A percentile compares a stretch with the other conserved stretches of the same genome.
Conservation (phyloP, 768 basidiomycete species). For the Candolleomyces eurysporus region DNA sequence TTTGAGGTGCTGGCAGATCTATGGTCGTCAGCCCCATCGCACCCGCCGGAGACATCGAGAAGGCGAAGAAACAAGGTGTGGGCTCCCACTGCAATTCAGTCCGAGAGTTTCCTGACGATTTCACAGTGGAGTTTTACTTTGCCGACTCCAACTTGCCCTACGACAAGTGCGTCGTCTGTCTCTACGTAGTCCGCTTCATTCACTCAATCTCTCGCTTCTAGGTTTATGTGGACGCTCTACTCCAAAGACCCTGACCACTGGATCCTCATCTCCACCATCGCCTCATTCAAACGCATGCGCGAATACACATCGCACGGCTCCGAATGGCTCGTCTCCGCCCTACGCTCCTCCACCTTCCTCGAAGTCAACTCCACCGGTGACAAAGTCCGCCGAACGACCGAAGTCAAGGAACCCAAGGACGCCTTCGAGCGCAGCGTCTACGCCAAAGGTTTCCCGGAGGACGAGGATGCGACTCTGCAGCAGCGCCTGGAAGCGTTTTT, state of each 20-base stretch:
- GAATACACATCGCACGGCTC: constrained; percentile 60
- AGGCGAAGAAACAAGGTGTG: constrained; percentile 7
- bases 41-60: neutral
- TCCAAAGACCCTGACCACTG: constrained; percentile 81
- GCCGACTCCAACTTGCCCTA: constrained; percentile 94
- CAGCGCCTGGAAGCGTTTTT: constrained; percentile 78
- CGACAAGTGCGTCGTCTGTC: constrained; percentile 58
- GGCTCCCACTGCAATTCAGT: neutral
- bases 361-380: constrained; percentile 73
- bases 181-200: neutral
- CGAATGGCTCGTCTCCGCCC: constrained; percentile 69
- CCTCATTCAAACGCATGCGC: constrained; percentile 95
- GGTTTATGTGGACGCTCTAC: constrained; percentile 95
- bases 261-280: constrained; percentile 83
- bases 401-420: constrained; percentile 66
- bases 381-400: constrained; percentile 72
- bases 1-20: neutral
- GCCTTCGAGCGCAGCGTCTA: constrained; percentile 85
- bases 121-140: constrained; percentile 92
- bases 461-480: constrained; percentile 61
- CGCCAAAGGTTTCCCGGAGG: constrained; percentile 84
- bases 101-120: neutral
- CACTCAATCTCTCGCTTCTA: constrained; percentile 22
- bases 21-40: neutral
- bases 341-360: constrained; percentile 51